These are phyloP conservation scores for Nasturtium officinale DNA, from an alignment of 345 rosid species.

Conservation along the genomic window DNA sequence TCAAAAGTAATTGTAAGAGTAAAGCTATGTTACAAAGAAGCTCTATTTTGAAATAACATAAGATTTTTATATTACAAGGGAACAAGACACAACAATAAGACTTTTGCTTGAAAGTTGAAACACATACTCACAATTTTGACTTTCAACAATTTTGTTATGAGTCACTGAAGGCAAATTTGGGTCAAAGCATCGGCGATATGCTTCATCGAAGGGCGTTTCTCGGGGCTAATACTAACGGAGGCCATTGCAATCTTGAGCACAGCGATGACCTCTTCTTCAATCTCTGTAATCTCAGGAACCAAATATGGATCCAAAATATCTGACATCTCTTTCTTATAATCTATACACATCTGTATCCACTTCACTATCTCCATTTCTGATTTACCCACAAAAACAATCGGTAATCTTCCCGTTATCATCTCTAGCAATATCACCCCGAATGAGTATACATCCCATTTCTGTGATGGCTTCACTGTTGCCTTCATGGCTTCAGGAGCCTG, in stretches of 20 bases:
- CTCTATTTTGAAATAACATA: slow-evolving; percentile 1
- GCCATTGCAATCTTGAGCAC: slow-evolving; percentile 83
- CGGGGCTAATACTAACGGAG: slow-evolving; percentile 68
- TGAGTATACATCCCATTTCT: slow-evolving; percentile 95
- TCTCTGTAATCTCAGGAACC: slow-evolving; percentile 67
- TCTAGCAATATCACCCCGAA: slow-evolving; percentile 86
- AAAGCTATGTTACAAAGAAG: slow-evolving; percentile 25
- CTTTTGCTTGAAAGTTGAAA: background rate
- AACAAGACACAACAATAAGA: slow-evolving; percentile 5
- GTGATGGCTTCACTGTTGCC: slow-evolving; percentile 77
- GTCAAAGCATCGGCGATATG: slow-evolving; percentile 59
- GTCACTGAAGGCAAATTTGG: slow-evolving; percentile 30
- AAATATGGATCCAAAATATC: slow-evolving; percentile 79
- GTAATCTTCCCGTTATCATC: slow-evolving; percentile 76
- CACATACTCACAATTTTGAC: slow-evolving; percentile 15
- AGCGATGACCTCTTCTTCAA: slow-evolving; percentile 83
- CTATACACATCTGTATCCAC: slow-evolving; percentile 89
- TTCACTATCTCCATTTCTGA: slow-evolving; percentile 77
- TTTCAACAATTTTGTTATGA: background rate
- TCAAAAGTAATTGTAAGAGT: background rate
- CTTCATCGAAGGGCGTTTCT: slow-evolving; percentile 81
- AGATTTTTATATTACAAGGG: slow-evolving; percentile 5
- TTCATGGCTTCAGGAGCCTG: slow-evolving; percentile 88
- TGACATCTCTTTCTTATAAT: slow-evolving; percentile 76
- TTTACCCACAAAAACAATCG: slow-evolving; percentile 57